Conservation (phyloP, 2,329 filamentous ascomycete genomes). For the Colletotrichum orchidophilum region DNA sequence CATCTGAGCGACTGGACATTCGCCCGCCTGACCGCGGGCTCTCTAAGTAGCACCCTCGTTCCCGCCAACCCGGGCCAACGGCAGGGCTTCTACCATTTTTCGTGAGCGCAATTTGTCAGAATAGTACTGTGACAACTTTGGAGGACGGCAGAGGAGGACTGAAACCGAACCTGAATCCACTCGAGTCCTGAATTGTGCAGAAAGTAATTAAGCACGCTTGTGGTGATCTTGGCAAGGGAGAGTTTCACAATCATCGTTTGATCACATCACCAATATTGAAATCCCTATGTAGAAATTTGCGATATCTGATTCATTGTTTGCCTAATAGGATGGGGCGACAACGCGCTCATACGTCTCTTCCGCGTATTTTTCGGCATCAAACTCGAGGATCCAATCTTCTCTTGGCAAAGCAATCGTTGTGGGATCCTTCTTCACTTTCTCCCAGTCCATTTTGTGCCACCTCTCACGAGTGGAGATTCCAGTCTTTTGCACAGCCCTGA, state of each 20-base stretch:
- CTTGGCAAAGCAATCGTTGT: constrained; percentile 53
- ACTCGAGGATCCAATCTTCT: constrained; percentile 55
- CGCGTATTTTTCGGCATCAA: constrained; percentile 52
- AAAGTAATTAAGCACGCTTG: no score
- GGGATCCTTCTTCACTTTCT: constrained; percentile 53
- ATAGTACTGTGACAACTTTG: no score
- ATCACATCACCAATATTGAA: no score
- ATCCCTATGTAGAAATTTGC: no score
- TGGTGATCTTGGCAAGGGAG: no score
- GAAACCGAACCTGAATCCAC: no score
- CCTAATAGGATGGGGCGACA: background rate
- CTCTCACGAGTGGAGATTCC: constrained; percentile 55
- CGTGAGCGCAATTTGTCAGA: no score
- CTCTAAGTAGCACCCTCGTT: background rate
- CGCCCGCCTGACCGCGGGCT: background rate
- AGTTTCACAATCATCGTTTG: no score
- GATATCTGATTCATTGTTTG: background rate
- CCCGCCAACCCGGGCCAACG: background rate
- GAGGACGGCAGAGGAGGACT: no score
- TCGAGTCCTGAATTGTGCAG: no score
- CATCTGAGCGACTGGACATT: background rate
- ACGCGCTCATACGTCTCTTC: constrained; percentile 39
- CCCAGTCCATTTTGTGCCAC: constrained; percentile 61
- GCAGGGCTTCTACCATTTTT: background rate
- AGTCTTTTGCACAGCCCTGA: constrained; percentile 53